Evolutionary conservation across 1,284 basidiomycete genomes (phyloP), one percentile per base, ranked within the genome.

Genomic region (Naganishia cerealis): DNA sequence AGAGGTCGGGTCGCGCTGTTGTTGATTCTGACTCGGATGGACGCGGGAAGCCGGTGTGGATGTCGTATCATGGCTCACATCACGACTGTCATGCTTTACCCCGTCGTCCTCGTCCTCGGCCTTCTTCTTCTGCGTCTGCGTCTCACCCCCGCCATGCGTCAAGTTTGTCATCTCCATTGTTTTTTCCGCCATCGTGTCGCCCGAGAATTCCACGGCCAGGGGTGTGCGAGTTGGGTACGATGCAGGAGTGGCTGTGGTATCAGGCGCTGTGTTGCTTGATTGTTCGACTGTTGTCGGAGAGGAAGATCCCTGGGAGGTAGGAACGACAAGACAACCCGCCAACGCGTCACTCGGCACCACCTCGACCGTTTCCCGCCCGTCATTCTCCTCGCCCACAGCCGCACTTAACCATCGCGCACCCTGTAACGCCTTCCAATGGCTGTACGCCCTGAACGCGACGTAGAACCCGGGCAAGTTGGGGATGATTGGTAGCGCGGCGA

Each of bases 391-490:
- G 2, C 67, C 42, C 24, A 80, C 66, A 18, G 80, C 68, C 21
- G 65, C 55, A 58, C 77, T 74, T 57, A 80, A 73, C 71, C 79
- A 81, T 12, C 67, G 70, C 29, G 76, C 78, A 38, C 81, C 82
- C 68, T 79, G 72, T 76, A 77, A 82, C 0, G 80, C 79, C 71
- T 77, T 79, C 74, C 78, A 81, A 68, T 83, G 82, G 15, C 77
- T 79, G 80, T 81, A 83, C 21, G 81, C 81, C 67, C 82, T 74
- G 81, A 82, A 83, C 10, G 82, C 76, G 53, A 82, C 79, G 77
- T 83, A 83, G 76, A 83, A 82, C 55, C 82, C 73, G 3, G 81
- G 80, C 70, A 79, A 80, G 73, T 83, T 83, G 63, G 82, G 82
- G 15, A 83, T 72, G 71, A 83, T 62, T 33, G 82, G 82, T 57